Base-by-base conservation (phyloP, 1,139 yeast species). In the Suhomyces anneliseae region DNA sequence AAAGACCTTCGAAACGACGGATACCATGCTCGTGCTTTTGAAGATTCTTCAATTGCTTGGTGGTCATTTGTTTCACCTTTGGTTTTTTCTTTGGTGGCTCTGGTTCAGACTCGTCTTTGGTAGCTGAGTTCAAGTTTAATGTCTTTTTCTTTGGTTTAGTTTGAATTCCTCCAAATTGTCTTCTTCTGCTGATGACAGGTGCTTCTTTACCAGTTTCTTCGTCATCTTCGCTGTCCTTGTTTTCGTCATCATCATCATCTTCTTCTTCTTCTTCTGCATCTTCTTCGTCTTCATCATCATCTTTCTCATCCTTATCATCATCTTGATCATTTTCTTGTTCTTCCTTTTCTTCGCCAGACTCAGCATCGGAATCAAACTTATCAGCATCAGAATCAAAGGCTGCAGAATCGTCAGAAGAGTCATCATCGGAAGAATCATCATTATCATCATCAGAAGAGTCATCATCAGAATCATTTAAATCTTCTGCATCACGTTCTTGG, bases 21-120 rank as follows among this genome's bases (percentile, higher is more conserved):
- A 87, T 86, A 0, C 93, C 92, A 53, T 84, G 87, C 49, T 82
- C 83, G 44, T 78, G 83, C 40, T 69, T 73, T 51, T 78, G 83
- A 55, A 70, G 59, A 50, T 79, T 79, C 42, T 74, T 67, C 42
- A 74, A 57, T 53, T 77, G 82, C 50, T 78, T 79, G 36, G 78
- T 68, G 4, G 76, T 65, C 45, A 76, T 47, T 43, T 72, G 69
- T 50, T 70, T 72, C 33, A 66, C 66, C 54, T 66, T 68, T 51
- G 55, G 59, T 50, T 67, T 69, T 56, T 62, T 69, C 52, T 55
- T 56, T 36, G 53, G 46, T 8, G 47, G 52, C 11, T 49, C 45
- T 38, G 52, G 46, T 48, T 57, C 47, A 8, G 37, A 32, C 36
- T 44, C 46, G 33, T 37, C 46, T 14, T 36, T 40, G 14, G 34